Evolutionary conservation across 2,329 filamentous ascomycete genomes (phyloP).

Genomic region (Verticillium alfalfae): DNA sequence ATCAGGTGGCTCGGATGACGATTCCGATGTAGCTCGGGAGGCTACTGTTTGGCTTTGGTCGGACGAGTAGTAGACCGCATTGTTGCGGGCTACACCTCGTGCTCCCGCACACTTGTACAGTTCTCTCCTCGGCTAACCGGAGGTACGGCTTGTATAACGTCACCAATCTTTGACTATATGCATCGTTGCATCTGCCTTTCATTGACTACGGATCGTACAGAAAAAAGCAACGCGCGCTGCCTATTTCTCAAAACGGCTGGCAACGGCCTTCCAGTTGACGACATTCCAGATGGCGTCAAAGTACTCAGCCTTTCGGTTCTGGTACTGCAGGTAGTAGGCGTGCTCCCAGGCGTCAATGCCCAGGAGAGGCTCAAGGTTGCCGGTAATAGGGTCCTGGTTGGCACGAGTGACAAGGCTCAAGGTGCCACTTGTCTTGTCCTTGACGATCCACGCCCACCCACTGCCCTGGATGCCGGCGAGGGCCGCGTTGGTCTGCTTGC

Average conservation of each 20-base stretch:
- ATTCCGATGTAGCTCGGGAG: no score
- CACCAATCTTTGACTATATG: background rate
- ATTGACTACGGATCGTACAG: background rate
- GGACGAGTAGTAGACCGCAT: no score
- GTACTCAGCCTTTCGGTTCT: slow-evolving; percentile 97
- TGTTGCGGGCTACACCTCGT: no score
- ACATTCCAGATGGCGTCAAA: slow-evolving; percentile 92
- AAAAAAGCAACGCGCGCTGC: background rate
- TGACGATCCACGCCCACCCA: slow-evolving; percentile 87
- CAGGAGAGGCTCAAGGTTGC: slow-evolving; percentile 74
- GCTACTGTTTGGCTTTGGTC: no score
- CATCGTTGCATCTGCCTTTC: background rate
- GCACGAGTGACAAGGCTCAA: slow-evolving; percentile 65
- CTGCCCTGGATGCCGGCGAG: slow-evolving; percentile 77
- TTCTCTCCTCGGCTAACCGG: no score
- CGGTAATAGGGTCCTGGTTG: slow-evolving; percentile 87
- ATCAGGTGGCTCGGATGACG: no score
- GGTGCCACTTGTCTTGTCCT: slow-evolving; percentile 57
- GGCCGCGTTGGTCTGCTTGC: slow-evolving; percentile 61
- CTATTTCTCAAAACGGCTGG: slow-evolving; percentile 63
- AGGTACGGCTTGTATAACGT: background rate
- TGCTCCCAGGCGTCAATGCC: slow-evolving; percentile 97
- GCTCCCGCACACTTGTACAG: no score
- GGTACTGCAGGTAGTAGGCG: slow-evolving; percentile 91
- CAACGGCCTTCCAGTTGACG: slow-evolving; percentile 89